Base-by-base conservation (phyloP, 1,284 basidiomycete genomes). In the Apiotrichum porosum region DNA sequence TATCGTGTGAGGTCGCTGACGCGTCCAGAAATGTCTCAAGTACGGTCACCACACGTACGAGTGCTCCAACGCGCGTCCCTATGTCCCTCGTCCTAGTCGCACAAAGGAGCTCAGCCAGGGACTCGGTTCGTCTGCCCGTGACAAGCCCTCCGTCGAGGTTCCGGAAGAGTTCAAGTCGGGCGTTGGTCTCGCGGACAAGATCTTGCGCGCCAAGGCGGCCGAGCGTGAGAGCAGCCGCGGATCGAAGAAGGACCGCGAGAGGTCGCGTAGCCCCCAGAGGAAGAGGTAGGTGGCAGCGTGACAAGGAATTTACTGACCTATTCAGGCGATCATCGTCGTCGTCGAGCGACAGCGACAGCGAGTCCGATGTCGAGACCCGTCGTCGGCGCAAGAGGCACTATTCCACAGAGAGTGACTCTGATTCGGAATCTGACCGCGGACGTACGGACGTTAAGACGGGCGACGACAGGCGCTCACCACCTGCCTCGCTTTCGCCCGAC, bases 31-130 rank as follows among this genome's bases (percentile, higher is more conserved):
- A 66, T 71, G 69, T 56, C 65, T 69, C 17, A 66, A 69, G 41
- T 52, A 62, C 30, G 70, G 69, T 4, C 69, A 75, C 59, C 62
- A 66, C 51, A 73, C 73, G 6, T 75, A 71, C 60, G 65, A 75
- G 58, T 75, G 73, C 56, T 60, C 56, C 37, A 65, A 66, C 44
- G 38, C 70, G 9, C 54, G 59, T 5, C 66, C 69, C 2, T 75
- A 74, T 49, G 56, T 61, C 8, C 51, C 73, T 13, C 53, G 73
- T 13, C 68, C 68, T 12, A 66, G 65, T 3, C 62, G 70, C 4
- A 59, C 65, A 1, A 65, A 73, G 44, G 65, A 68, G 42, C 43
- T 46, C 35, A 49, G 49, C 30, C 22, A 50, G 35, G 62, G 61
- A 22, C 36, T 55, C 19, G 58, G 44, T 47, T 8, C 14, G 19